Conservation (phyloP, 2,329 filamentous ascomycete genomes). For the Microdochium paspali region DNA sequence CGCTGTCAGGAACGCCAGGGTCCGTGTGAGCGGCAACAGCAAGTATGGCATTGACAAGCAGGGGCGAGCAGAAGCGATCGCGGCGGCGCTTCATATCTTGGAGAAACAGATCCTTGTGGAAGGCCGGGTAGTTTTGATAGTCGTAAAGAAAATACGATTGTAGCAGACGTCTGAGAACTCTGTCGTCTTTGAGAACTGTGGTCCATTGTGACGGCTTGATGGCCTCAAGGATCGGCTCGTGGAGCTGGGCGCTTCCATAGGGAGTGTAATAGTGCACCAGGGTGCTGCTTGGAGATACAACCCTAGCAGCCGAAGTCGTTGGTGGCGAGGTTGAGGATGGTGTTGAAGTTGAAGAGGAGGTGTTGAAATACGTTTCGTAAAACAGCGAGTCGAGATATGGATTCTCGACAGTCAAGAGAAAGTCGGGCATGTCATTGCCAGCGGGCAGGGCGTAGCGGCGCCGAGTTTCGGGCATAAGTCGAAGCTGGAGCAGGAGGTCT, state of each 20-base stretch:
- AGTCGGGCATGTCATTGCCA: conserved; percentile 17
- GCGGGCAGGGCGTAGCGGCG: conserved; percentile 30
- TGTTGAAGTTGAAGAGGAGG: no score
- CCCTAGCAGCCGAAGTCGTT: no score
- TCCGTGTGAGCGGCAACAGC: conserved; percentile 9
- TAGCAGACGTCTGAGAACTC: conserved; percentile 22
- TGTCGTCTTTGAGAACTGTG: conserved; percentile 20
- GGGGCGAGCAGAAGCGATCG: conserved; percentile 24
- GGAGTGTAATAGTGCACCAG: no score
- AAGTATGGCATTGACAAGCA: conserved; percentile 28
- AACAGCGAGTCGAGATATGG: conserved; percentile 19
- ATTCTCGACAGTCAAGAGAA: conserved; percentile 13
- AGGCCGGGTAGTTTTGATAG: conserved; percentile 22
- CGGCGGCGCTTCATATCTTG: conserved; percentile 22
- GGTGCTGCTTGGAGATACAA: no score
- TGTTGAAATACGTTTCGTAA: conserved; percentile 7
- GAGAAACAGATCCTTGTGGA: conserved; percentile 29
- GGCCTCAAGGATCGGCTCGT: no score
- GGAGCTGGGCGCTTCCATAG: no score
- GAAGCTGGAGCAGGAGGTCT: conserved; percentile 25
- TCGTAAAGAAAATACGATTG: conserved; percentile 20
- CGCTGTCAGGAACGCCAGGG: conserved; percentile 21
- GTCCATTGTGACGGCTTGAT: conserved; percentile 23
- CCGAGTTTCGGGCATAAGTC: conserved; percentile 24
- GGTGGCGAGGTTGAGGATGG: no score